These are phyloP conservation scores for Pezicula radicicola DNA, from an alignment of 2,329 filamentous ascomycete genomes.

Conservation along the genomic window DNA sequence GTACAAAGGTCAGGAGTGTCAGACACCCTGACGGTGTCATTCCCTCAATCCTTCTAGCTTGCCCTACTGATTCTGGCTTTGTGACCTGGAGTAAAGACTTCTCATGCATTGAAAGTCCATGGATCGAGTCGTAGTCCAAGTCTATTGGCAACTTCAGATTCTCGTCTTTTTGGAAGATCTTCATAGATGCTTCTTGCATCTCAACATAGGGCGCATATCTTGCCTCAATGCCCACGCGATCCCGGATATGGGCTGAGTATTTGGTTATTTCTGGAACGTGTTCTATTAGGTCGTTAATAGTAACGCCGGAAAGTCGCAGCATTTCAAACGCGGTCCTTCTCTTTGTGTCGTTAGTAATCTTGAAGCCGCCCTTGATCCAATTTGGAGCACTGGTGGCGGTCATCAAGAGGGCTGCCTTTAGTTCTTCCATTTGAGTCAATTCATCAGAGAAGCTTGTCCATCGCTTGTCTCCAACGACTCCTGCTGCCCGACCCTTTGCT, in stretches of 20 bases:
- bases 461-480: conserved; percentile 73
- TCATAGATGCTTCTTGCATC: conserved; percentile 65
- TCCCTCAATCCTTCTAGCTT: conserved; percentile 85
- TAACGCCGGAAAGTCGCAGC: conserved; percentile 63
- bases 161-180: conserved; percentile 74
- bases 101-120: conserved; percentile 78
- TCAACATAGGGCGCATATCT: conserved; percentile 83
- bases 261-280: conserved; percentile 53
- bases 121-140: conserved; percentile 71
- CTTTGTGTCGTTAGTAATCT: conserved; percentile 61
- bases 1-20: conserved; percentile 60
- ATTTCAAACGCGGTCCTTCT: conserved; percentile 76
- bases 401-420: conserved; percentile 58
- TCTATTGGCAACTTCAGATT: conserved; percentile 66
- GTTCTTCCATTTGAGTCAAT: conserved; percentile 61
- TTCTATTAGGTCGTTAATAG: conserved; percentile 52
- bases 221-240: conserved; percentile 76
- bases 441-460: conserved; percentile 71
- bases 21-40: conserved; percentile 60
- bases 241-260: conserved; percentile 57
- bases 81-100: conserved; percentile 66
- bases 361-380: conserved; percentile 71
- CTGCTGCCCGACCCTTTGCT: conserved; percentile 69
- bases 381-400: conserved; percentile 56
- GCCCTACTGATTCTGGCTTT: conserved; percentile 79